Conservation (phyloP, 768 basidiomycete species). For the Rhizopogon sp. region DNA sequence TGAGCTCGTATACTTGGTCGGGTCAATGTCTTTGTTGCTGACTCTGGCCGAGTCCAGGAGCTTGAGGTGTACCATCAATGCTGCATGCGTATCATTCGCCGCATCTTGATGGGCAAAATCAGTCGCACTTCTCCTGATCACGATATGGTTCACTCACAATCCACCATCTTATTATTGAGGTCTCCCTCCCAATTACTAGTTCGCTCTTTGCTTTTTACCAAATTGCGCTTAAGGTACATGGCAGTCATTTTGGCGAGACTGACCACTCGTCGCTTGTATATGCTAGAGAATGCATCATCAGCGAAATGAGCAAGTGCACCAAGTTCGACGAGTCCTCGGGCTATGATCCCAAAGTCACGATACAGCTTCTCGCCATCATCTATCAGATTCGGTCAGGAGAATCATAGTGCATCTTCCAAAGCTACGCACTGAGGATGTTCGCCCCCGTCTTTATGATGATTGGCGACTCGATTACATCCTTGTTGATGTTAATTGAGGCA, state of each 20-base stretch:
- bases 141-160: constrained; percentile 25
- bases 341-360: constrained; percentile 39
- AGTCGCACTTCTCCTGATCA: background rate
- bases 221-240: constrained; percentile 32
- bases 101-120: constrained; percentile 31
- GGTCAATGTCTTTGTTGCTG: constrained; percentile 12
- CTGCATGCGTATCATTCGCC: constrained; percentile 47
- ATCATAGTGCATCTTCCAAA: background rate
- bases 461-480: constrained; percentile 43
- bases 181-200: constrained; percentile 41
- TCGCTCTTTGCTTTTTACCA: constrained; percentile 43
- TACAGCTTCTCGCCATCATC: constrained; percentile 47
- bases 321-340: constrained; percentile 41
- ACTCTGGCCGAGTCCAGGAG: constrained; percentile 28
- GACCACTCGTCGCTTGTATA: constrained; percentile 35
- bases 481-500: background rate
- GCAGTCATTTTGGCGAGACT: constrained; percentile 39
- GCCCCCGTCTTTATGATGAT: constrained; percentile 40
- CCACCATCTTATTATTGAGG: constrained; percentile 32
- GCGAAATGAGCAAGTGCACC: constrained; percentile 35
- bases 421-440: constrained; percentile 40
- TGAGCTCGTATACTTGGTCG: constrained; percentile 20
- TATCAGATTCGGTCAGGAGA: constrained; percentile 9
- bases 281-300: constrained; percentile 29
- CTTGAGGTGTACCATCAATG: constrained; percentile 37